These are phyloP conservation scores for Fusarium globosum DNA, from an alignment of 2,329 filamentous ascomycete species.

Conservation along the genomic window DNA sequence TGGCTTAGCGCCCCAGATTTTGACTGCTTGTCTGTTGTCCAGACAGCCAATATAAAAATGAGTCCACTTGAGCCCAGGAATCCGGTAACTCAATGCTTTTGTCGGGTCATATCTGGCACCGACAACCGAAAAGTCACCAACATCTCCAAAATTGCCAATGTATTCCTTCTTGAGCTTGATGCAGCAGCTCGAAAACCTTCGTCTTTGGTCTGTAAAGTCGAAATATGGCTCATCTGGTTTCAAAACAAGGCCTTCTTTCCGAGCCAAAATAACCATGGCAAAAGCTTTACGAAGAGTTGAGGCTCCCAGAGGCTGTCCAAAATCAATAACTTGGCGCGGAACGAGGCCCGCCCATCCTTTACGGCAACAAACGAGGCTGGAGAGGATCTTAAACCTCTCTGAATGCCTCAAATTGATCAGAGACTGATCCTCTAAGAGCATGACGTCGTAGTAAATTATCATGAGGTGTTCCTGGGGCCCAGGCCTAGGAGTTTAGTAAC, in stretches of 20 bases:
- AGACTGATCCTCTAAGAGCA: constrained; percentile 65
- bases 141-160: constrained; percentile 78
- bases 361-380: constrained; percentile 61
- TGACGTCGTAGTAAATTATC: constrained; percentile 70
- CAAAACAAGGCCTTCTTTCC: constrained; percentile 82
- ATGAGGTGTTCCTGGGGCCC: constrained; percentile 66
- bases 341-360: constrained; percentile 75
- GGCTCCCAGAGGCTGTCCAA: constrained; percentile 63
- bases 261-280: constrained; percentile 70
- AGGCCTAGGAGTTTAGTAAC: constrained; percentile 50
- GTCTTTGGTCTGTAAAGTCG: constrained; percentile 54
- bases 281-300: constrained; percentile 72
- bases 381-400: constrained; percentile 69
- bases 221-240: constrained; percentile 87
- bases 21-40: constrained; percentile 71
- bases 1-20: constrained; percentile 63
- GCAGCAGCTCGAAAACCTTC: constrained; percentile 61
- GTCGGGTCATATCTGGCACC: constrained; percentile 77
- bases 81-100: constrained; percentile 66
- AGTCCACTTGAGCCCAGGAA: constrained; percentile 75
- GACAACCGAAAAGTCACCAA: constrained; percentile 84
- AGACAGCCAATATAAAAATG: constrained; percentile 84
- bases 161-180: constrained; percentile 94
- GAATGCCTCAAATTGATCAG: constrained; percentile 64
- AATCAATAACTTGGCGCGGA: constrained; percentile 74